Conservation (phyloP, 2,329 filamentous ascomycete species). For the Penicillium sp. region DNA sequence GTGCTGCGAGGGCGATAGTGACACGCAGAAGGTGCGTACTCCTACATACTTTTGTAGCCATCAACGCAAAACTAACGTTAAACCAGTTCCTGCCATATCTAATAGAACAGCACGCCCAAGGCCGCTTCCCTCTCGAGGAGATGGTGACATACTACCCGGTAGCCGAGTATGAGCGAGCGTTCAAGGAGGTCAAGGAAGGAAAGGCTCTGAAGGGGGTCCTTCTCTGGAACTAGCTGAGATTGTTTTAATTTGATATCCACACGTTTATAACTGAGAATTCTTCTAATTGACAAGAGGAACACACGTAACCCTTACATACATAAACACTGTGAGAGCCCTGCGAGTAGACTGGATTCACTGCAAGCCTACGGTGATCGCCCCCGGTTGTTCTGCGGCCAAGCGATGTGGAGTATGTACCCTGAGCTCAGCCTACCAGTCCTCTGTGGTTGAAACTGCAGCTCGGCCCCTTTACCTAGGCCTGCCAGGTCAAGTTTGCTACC, state of each 20-base stretch:
- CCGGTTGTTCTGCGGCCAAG: not conserved
- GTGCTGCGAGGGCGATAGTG: conserved; percentile 27
- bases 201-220: conserved; percentile 35
- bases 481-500: no score
- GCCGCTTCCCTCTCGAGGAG: conserved; percentile 55
- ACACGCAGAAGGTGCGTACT: conserved; percentile 24
- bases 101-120: conserved; percentile 55
- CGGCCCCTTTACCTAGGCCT: no score
- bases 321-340: no score
- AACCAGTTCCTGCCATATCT: conserved; percentile 46
- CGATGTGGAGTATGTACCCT: not conserved
- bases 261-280: not conserved
- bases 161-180: conserved; percentile 29
- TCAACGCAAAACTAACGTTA: not conserved
- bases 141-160: conserved; percentile 52
- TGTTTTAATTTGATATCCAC: not conserved
- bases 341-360: no score
- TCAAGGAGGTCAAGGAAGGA: conserved; percentile 33
- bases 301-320: not conserved
- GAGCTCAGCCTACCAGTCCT: no score
- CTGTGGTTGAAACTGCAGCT: no score
- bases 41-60: not conserved
- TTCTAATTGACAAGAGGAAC: not conserved
- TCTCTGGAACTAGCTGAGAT: conserved; percentile 26
- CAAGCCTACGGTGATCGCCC: no score